These are phyloP conservation scores for Euphrasia confusa DNA, from an alignment of 257 asterid genomes.

Conservation along the genomic window DNA sequence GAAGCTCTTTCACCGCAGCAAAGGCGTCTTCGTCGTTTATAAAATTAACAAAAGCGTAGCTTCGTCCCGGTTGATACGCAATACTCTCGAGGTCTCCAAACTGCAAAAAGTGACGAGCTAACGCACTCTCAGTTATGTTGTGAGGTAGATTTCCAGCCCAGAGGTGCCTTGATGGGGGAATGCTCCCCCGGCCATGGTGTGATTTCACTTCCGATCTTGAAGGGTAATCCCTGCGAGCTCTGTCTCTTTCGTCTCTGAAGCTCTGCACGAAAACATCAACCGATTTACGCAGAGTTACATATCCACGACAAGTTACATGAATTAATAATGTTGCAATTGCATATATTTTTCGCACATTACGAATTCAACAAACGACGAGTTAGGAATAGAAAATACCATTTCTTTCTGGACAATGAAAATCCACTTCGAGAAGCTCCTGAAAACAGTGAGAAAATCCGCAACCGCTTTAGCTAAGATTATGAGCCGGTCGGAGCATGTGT, in stretches of 20 bases:
- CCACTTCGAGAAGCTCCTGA: constrained; percentile 22
- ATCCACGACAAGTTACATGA: constrained; percentile 1
- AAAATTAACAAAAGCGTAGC: constrained; percentile 83
- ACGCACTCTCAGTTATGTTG: constrained; percentile 49
- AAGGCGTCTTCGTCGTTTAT: constrained; percentile 66
- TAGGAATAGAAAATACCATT: constrained; percentile 19
- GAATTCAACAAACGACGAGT: background rate
- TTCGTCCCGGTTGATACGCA: constrained; percentile 88
- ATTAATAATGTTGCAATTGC: background rate
- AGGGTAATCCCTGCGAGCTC: constrained; percentile 63
- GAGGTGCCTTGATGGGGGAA: constrained; percentile 89
- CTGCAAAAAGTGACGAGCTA: constrained; percentile 55
- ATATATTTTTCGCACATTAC: background rate
- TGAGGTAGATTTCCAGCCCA: constrained; percentile 89
- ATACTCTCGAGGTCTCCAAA: constrained; percentile 80
- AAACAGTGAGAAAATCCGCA: constrained; percentile 12
- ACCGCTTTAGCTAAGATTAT: constrained; percentile 19
- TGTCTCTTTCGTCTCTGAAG: constrained; percentile 68
- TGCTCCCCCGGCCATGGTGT: constrained; percentile 47
- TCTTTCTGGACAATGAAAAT: constrained; percentile 11
- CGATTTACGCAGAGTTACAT: constrained; percentile 9
- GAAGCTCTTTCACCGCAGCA: constrained; percentile 83
- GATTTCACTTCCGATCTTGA: constrained; percentile 61
- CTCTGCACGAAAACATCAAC: constrained; percentile 38
- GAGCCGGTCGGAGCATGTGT: background rate